phyloP scores from a whole-genome alignment of 2,329 filamentous ascomycete species.

The Cercospora zeina region DNA sequence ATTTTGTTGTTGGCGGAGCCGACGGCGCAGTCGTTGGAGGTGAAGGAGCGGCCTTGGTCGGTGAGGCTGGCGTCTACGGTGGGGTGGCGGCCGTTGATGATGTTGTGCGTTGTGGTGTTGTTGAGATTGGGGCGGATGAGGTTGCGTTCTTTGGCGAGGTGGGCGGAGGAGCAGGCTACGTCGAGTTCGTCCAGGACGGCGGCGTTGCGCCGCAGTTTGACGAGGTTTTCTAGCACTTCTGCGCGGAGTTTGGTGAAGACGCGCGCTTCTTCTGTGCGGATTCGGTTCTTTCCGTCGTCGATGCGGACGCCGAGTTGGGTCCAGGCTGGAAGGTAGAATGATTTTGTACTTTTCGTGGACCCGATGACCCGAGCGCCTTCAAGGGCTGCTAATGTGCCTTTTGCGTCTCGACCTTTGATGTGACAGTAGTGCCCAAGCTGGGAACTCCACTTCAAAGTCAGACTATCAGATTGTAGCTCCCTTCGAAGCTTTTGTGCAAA shows the following conservation, averaged over 20 bases:
- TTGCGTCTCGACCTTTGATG: conserved; percentile 75
- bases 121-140: conserved; percentile 74
- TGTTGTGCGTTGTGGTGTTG: conserved; percentile 63
- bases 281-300: conserved; percentile 73
- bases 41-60: conserved; percentile 77
- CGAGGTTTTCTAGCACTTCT: conserved; percentile 75
- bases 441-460: conserved; percentile 83
- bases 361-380: conserved; percentile 61
- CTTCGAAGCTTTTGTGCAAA: conserved; percentile 64
- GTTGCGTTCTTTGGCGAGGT: conserved; percentile 70
- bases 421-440: conserved; percentile 88
- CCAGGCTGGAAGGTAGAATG: conserved; percentile 84
- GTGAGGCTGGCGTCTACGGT: conserved; percentile 83
- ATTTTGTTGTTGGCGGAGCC: conserved; percentile 70
- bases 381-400: conserved; percentile 46
- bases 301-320: conserved; percentile 74
- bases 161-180: conserved; percentile 81
- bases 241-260: conserved; percentile 75
- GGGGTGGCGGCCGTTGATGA: conserved; percentile 84
- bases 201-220: conserved; percentile 85
- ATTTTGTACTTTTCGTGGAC: conserved; percentile 78
- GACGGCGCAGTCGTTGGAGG: conserved; percentile 81
- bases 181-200: conserved; percentile 92
- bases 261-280: conserved; percentile 78
- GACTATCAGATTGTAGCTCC: conserved; percentile 56